Conservation (phyloP, 2,329 filamentous ascomycete species). For the Apiospora marii region DNA sequence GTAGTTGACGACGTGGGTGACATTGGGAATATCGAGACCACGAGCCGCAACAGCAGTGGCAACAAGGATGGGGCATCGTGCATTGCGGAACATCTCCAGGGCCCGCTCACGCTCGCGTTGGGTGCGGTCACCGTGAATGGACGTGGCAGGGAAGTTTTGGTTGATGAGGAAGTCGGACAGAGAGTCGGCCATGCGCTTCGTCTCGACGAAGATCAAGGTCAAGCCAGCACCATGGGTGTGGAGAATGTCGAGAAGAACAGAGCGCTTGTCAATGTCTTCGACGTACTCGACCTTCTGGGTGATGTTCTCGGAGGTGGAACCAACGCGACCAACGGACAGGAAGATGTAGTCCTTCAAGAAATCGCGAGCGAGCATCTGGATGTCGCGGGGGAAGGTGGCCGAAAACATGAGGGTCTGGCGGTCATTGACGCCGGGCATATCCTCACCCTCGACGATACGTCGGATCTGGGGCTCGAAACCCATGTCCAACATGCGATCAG, state of each 20-base stretch:
- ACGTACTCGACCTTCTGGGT: constrained; percentile 99
- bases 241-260: constrained; percentile 94
- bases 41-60: constrained; percentile 94
- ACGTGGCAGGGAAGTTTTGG: constrained; percentile 97
- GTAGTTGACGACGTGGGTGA: constrained; percentile 98
- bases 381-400: constrained; percentile 97
- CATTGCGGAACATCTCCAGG: constrained; percentile 96
- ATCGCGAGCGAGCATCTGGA: constrained; percentile 98
- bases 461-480: constrained; percentile 99
- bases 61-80: constrained; percentile 93
- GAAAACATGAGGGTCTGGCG: constrained; percentile 99
- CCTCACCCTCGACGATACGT: constrained; percentile 96
- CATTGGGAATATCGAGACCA: constrained; percentile 94
- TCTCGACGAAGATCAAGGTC: constrained; percentile 98
- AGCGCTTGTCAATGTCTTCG: constrained; percentile 96
- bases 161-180: constrained; percentile 98
- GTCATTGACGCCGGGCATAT: constrained; percentile 85
- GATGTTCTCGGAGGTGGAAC: constrained; percentile 99
- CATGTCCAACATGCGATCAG: constrained; percentile 99
- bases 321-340: constrained; percentile 97
- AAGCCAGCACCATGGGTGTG: constrained; percentile 91
- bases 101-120: constrained; percentile 99
- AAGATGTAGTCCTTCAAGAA: constrained; percentile 99
- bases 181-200: constrained; percentile 98
- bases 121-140: constrained; percentile 97